Evolutionary conservation across 2,329 filamentous ascomycete genomes (phyloP), one percentile per base, ranked within the genome.

Genomic region (Colletotrichum sojae): DNA sequence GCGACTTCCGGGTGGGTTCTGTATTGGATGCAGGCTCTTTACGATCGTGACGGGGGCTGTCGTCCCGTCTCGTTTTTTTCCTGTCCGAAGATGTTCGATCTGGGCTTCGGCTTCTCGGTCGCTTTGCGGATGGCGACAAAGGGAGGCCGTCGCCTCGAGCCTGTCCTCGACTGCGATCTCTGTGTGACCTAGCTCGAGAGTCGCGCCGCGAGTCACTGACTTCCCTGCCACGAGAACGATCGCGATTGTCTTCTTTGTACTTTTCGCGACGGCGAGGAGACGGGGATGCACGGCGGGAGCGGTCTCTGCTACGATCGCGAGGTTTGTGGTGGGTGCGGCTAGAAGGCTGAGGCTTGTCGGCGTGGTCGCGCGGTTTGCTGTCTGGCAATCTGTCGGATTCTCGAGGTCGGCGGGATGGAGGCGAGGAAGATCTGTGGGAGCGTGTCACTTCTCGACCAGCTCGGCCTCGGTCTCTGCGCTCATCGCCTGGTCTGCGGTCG

Each of bases 401-500:
- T 52, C 70, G 63, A 71, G 67, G 56, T 61, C 61, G 60, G 58
- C 66, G 71, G 57, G 71, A 53, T 48, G 78, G 76, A 58, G 71
- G 69, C 61, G 78, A 80, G 72, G 75, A 76, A 69, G 78, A 79
- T 76, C 77, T 75, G 74, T 75, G 76, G 57, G 73, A 67, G 55
- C 73, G 74, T 73, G 73, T 73, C 63, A 76, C 75, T 76, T 79
- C 78, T 76, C 79, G 77, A 78, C 79, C 78, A 71, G 78, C 76
- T 79, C 79, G 78, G 72, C 79, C 78, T 78, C 79, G 77, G 71
- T 81, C 79, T 81, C 79, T 80, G 75, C 79, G 79, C 70, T 80
- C 79, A 73, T 80, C 76, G 74, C 76, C 78, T 77, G 77, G 75
- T 78, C 77, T 79, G 78, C 78, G 80, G 74, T 77, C 80, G 77